A percentile compares a stretch with the other conserved stretches of the same genome.
These are phyloP conservation scores for Orobanche coerulescens DNA, from an alignment of 257 asterid genomes.

Conservation along the genomic window DNA sequence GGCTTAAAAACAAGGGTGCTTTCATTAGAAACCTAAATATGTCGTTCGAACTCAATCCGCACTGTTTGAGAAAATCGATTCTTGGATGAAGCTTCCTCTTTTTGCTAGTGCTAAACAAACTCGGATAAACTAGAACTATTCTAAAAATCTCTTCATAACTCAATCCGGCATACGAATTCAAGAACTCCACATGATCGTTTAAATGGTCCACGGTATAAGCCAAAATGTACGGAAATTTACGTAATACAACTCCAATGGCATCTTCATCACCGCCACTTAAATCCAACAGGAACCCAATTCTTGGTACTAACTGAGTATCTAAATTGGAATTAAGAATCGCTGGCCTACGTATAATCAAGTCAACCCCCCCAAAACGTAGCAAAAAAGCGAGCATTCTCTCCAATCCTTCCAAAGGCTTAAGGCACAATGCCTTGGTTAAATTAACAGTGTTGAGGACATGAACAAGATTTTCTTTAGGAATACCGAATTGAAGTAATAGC, in stretches of 20 bases:
- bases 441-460: slow-evolving; percentile 63
- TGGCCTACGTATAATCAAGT: slow-evolving; percentile 66
- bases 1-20: slow-evolving; percentile 73
- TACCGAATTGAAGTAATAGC: slow-evolving; percentile 46
- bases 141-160: slow-evolving; percentile 59
- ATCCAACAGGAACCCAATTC: slow-evolving; percentile 57
- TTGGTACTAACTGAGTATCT: slow-evolving; percentile 65
- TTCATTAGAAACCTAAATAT: slow-evolving; percentile 56
- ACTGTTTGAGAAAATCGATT: slow-evolving; percentile 67
- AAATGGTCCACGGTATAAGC: slow-evolving; percentile 72
- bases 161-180: slow-evolving; percentile 64
- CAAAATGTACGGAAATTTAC: slow-evolving; percentile 57
- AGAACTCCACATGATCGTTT: slow-evolving; percentile 65
- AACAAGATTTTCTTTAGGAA: slow-evolving; percentile 51
- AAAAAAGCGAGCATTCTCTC: slow-evolving; percentile 56
- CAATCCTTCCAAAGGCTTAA: slow-evolving; percentile 48
- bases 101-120: slow-evolving; percentile 72
- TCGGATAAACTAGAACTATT: slow-evolving; percentile 62
- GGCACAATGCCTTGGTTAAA: slow-evolving; percentile 56
- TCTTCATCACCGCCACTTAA: slow-evolving; percentile 55
- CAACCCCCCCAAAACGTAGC: slow-evolving; percentile 57
- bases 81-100: slow-evolving; percentile 75
- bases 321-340: slow-evolving; percentile 59
- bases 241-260: slow-evolving; percentile 46
- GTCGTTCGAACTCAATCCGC: slow-evolving; percentile 64